A percentile compares a stretch with the other conserved stretches of the same genome.
Conservation (phyloP, 2,329 filamentous ascomycete species). For the Blumeriella jaapii region DNA sequence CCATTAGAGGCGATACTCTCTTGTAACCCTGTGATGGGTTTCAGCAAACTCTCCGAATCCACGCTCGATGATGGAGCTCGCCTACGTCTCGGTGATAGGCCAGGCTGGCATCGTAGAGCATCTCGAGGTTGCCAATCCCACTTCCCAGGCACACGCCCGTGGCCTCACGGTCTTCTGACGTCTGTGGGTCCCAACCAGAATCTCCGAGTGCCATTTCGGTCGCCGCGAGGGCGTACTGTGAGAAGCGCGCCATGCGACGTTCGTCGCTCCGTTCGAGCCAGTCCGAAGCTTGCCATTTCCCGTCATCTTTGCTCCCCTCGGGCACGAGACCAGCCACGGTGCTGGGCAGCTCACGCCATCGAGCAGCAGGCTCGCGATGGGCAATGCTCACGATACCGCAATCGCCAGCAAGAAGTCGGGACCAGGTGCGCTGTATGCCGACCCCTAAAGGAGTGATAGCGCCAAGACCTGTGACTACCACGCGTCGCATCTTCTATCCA, state of each 20-base stretch:
- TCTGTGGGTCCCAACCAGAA: conserved; percentile 52
- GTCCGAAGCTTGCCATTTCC: conserved; percentile 40
- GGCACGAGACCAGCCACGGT: conserved; percentile 79
- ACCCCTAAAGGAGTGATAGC: conserved; percentile 76
- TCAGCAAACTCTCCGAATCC: conserved; percentile 13
- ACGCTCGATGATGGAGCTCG: neutral
- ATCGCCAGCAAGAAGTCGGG: conserved; percentile 63
- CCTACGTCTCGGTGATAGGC: conserved; percentile 59
- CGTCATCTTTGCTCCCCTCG: conserved; percentile 32
- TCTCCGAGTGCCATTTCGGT: conserved; percentile 77
- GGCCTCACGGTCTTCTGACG: conserved; percentile 51
- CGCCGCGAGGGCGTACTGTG: conserved; percentile 83
- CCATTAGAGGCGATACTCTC: conserved; percentile 87
- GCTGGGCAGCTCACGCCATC: conserved; percentile 66
- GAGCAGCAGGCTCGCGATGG: conserved; percentile 32
- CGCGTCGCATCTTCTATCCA: conserved; percentile 41
- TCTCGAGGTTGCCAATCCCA: conserved; percentile 88
- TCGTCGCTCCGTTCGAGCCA: conserved; percentile 44
- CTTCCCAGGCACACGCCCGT: conserved; percentile 91
- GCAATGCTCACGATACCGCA: conserved; percentile 71
- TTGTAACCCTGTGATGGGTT: conserved; percentile 59
- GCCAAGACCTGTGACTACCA: conserved; percentile 75
- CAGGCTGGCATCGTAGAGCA: conserved; percentile 75
- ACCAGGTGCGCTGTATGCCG: conserved; percentile 69
- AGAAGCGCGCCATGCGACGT: conserved; percentile 79